A percentile compares a stretch with the other conserved stretches of the same genome.
phyloP scores from a whole-genome alignment of 805 yeast genomes.

The Pichia gijzeniarum region DNA sequence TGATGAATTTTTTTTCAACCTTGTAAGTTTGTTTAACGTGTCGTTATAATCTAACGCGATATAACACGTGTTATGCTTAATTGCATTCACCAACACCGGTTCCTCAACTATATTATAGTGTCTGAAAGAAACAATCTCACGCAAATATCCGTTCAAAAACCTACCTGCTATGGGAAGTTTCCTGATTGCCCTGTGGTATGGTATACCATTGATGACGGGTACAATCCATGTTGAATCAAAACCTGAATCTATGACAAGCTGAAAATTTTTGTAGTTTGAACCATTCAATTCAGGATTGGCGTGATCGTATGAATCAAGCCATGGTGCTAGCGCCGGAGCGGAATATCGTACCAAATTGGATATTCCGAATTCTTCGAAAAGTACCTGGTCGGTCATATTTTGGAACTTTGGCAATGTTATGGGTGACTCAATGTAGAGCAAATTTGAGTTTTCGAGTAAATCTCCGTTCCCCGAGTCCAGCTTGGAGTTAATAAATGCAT shows the following conservation, averaged over 20 bases:
- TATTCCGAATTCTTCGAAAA: conserved; percentile 91
- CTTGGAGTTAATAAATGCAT: conserved; percentile 43
- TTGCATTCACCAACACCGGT: conserved; percentile 71
- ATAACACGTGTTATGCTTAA: conserved; percentile 73
- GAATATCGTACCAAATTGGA: conserved; percentile 61
- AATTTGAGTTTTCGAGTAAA: conserved; percentile 42
- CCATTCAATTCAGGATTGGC: conserved; percentile 5
- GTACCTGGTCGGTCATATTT: conserved; percentile 79
- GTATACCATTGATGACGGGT: conserved; percentile 75
- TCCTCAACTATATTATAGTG: conserved; percentile 94
- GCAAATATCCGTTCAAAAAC: conserved; percentile 69
- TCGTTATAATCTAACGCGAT: conserved; percentile 52
- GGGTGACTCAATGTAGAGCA: conserved; percentile 75
- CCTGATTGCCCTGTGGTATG: conserved; percentile 69
- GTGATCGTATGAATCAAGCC: conserved; percentile 33
- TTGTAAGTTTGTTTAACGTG: conserved; percentile 23
- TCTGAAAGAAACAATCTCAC: conserved; percentile 81
- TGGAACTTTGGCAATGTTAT: conserved; percentile 77
- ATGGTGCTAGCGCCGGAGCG: conserved; percentile 55
- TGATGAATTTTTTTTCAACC: conserved; percentile 17
- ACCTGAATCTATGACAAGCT: conserved; percentile 82
- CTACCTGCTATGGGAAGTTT: conserved; percentile 86
- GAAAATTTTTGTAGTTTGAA: conserved; percentile 44
- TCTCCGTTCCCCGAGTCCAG: conserved; percentile 31
- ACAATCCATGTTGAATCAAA: conserved; percentile 80